Conservation (phyloP, 306 rosid genomes). For the Cucurbita maxima region DNA sequence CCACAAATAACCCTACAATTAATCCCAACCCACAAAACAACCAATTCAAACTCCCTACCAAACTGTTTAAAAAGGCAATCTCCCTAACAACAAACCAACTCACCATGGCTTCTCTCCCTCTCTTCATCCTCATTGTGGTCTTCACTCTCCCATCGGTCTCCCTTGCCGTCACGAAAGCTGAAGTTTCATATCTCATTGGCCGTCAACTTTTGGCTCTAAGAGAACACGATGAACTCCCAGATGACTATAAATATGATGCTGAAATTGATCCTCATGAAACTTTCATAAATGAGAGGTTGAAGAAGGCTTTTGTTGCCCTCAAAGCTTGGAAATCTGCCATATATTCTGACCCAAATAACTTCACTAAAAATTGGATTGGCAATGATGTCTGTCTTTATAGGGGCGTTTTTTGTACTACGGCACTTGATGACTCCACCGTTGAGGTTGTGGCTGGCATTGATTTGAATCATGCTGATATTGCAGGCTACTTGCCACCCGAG, state of each 20-base stretch:
- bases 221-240: background rate
- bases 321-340: background rate
- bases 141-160: background rate
- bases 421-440: background rate
- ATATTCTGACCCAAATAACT: background rate
- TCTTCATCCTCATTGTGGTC: background rate
- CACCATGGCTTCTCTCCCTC: background rate
- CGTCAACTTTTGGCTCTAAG: background rate
- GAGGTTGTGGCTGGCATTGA: constrained; percentile 10
- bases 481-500: constrained; percentile 1
- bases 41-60: too few species aligned
- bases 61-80: background rate
- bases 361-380: background rate
- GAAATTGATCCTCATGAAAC: background rate
- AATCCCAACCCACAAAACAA: background rate
- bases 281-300: background rate
- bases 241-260: background rate
- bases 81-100: too few species aligned
- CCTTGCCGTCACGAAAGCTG: background rate
- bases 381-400: constrained; percentile 1
- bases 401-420: background rate
- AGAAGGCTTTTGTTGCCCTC: background rate
- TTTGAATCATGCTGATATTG: constrained; percentile 8
- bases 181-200: background rate
- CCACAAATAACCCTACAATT: background rate